phyloP scores from a whole-genome alignment of 176 grass and related monocot genomes.

The Musa itinerans region DNA sequence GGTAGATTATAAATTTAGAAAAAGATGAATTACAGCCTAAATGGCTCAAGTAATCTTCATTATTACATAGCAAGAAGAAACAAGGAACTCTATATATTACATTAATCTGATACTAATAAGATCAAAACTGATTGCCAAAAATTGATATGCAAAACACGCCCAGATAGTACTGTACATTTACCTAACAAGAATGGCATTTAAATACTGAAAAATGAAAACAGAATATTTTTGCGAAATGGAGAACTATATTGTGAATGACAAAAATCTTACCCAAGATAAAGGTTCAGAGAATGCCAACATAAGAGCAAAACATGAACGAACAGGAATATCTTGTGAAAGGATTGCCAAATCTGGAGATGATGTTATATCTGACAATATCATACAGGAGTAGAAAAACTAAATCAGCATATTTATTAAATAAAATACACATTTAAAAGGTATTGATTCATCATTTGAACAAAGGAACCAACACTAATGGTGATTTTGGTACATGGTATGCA shows the following conservation, averaged over 20 bases:
- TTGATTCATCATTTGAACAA: not conserved
- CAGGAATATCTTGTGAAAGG: constrained; percentile 58
- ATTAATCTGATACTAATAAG: too few species aligned
- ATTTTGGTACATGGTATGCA: too few species aligned
- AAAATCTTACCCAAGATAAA: constrained; percentile 43
- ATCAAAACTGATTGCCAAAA: too few species aligned
- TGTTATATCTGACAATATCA: constrained; percentile 50
- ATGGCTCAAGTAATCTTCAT: too few species aligned
- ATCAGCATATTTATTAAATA: not conserved
- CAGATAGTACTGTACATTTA: too few species aligned
- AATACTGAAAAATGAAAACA: not conserved
- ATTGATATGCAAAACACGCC: too few species aligned
- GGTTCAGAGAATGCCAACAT: constrained; percentile 90
- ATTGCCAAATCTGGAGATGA: constrained; percentile 43
- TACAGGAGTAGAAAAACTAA: not conserved
- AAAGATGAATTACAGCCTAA: too few species aligned
- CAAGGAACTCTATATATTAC: too few species aligned
- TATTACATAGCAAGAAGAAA: too few species aligned
- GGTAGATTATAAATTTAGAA: too few species aligned
- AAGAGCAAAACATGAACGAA: constrained; percentile 69
- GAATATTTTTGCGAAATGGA: not conserved
- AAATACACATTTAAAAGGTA: not conserved
- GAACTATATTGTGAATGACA: constrained; percentile 8
- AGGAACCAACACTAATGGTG: too few species aligned
- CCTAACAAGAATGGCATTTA: not conserved